Percentiles rank a stretch among this genome's conserved stretches.
Conservation (phyloP, 1,284 basidiomycete species). For the Rhizoctonia solani region DNA sequence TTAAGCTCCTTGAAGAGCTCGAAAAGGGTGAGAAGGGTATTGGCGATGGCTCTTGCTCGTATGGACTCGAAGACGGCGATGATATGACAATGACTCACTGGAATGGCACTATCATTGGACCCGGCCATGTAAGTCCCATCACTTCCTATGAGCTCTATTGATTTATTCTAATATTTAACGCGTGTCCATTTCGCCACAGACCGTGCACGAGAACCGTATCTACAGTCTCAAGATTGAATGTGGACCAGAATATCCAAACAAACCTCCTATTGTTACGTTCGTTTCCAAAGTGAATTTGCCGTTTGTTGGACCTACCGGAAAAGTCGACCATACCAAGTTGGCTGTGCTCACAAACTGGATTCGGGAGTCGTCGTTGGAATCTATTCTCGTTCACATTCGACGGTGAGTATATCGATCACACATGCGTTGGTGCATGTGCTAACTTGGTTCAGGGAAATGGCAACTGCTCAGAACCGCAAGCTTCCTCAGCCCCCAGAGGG, state of each 20-base stretch:
- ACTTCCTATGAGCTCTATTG: not conserved
- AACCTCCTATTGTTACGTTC: constrained; percentile 80
- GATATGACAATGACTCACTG: constrained; percentile 97
- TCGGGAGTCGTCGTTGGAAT: constrained; percentile 79
- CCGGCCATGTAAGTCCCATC: constrained; percentile 81
- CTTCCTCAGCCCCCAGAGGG: constrained; percentile 94
- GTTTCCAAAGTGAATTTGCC: constrained; percentile 93
- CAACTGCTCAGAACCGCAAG: constrained; percentile 86
- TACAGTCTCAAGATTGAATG: constrained; percentile 94
- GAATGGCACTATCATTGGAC: constrained; percentile 99
- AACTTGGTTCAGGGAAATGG: constrained; percentile 82
- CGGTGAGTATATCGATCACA: constrained; percentile 61
- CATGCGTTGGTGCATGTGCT: not conserved
- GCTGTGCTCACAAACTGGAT: constrained; percentile 75
- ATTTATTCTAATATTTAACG: not conserved
- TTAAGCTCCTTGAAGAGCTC: constrained; percentile 94
- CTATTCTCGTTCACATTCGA: constrained; percentile 86
- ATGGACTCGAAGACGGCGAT: constrained; percentile 89
- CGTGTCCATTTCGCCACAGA: constrained; percentile 53
- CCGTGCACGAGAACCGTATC: constrained; percentile 97
- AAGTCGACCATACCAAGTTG: constrained; percentile 74
- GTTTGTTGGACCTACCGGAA: constrained; percentile 79
- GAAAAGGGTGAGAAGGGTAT: constrained; percentile 99
- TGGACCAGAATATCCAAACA: constrained; percentile 80
- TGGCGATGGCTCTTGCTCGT: constrained; percentile 96